Base-by-base conservation (phyloP, 1,284 basidiomycete species). In the Sporisorium graminicola region DNA sequence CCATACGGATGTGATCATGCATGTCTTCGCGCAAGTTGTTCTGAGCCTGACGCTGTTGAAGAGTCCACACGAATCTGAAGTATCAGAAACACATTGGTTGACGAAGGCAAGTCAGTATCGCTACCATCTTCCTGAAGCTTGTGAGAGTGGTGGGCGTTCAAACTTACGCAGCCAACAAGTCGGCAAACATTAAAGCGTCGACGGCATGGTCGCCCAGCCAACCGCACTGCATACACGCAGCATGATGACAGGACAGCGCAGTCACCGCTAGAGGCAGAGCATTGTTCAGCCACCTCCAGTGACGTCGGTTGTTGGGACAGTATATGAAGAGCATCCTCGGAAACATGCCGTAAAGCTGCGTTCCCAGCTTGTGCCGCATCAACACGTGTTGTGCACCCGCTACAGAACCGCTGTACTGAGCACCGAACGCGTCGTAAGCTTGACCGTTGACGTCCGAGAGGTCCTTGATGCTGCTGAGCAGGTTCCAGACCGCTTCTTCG, bases 301-400 rank as follows among this genome's bases (percentile, higher is more conserved):
- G 46, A 18, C 60, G 27, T 16, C 64, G 43, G 13, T 72, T 57
- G 33, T 58, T 53, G 1, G 56, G 44, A 18, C 64, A 61, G 46
- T 63, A 46, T 27, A 53, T 46, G 42, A 46, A 56, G 3, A 72
- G 59, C 55, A 72, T 49, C 13, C 69, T 47, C 16, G 69, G 63
- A 29, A 72, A 72, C 59, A 72, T 52, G 27, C 69, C 69, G 43
- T 72, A 72, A 0, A 72, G 55, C 64, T 72, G 63, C 13, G 59
- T 42, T 0, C 56, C 69, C 10, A 72, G 37, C 53, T 72, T 72
- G 12, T 59, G 52, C 22, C 63, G 55, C 55, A 63, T 57, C 59
- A 72, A 35, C 13, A 53, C 64, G n/a, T 55, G 37, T 27, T 51
- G 51, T 13, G 53, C 35, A 14, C 42, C 42, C 8, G 14, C 35